Percentiles rank a stretch among this genome's conserved stretches.
These are phyloP conservation scores for Hydrangea macrophylla DNA, from an alignment of 148 eudicot genomes.

Conservation along the genomic window DNA sequence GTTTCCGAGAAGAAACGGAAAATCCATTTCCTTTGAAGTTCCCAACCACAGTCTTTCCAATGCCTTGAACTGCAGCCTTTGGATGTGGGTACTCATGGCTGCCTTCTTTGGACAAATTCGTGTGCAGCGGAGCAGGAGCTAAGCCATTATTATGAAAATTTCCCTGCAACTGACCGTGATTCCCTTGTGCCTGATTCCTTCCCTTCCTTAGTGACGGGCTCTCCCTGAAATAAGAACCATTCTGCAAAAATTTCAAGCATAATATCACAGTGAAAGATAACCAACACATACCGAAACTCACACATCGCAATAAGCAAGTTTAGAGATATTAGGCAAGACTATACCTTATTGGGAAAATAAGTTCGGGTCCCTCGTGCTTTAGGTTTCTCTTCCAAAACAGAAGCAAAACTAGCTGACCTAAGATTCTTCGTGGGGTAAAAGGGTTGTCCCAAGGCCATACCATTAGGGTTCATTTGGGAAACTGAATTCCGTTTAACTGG, in stretches of 20 bases:
- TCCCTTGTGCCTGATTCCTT: conserved; percentile 18
- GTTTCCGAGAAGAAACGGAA: conserved; percentile 4
- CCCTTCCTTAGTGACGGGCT: conserved; percentile 24
- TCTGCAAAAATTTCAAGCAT: conserved; percentile 31
- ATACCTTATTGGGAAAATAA: conserved; percentile 36
- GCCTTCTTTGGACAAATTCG: conserved; percentile 17
- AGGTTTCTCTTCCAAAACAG: conserved; percentile 19
- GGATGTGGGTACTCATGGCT: conserved; percentile 9
- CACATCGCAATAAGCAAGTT: neutral
- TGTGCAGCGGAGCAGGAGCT: conserved; percentile 5
- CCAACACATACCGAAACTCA: neutral
- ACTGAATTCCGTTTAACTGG: conserved; percentile 16
- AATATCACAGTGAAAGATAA: neutral
- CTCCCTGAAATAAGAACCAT: conserved; percentile 21
- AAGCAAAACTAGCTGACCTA: conserved; percentile 11
- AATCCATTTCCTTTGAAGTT: conserved; percentile 12
- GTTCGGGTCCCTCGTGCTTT: conserved; percentile 40
- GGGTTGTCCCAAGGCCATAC: conserved; percentile 12
- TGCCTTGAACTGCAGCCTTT: neutral
- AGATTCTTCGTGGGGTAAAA: conserved; percentile 7
- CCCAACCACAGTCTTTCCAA: conserved; percentile 12
- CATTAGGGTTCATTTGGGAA: conserved; percentile 17
- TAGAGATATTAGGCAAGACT: neutral
- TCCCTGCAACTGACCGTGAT: conserved; percentile 15
- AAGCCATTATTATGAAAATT: conserved; percentile 7